Percentiles rank a stretch among this genome's conserved stretches.
Evolutionary conservation across 768 basidiomycete genomes (phyloP).

Genomic region (Hirschioporus abietinus): DNA sequence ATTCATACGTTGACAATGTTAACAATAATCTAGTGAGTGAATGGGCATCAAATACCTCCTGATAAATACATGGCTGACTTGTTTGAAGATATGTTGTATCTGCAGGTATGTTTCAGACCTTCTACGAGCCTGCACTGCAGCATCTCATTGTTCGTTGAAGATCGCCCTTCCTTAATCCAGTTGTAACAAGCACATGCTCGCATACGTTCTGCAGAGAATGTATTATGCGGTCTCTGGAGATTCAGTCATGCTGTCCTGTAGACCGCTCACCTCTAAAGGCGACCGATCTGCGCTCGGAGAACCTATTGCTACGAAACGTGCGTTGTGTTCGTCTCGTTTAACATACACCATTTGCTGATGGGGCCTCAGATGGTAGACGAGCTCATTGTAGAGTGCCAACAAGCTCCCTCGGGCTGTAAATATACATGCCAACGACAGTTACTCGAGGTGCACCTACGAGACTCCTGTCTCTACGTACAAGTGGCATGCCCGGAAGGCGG

Average conservation of each 20-base stretch:
- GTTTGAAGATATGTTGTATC: conserved; percentile 65
- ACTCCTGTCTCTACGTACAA: conserved; percentile 53
- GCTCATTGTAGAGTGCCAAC: conserved; percentile 66
- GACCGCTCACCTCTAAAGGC: conserved; percentile 63
- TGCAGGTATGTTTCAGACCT: conserved; percentile 43
- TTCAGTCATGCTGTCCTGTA: conserved; percentile 75
- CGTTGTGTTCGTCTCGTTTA: conserved; percentile 23
- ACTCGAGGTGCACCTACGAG: conserved; percentile 55
- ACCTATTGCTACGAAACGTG: conserved; percentile 72
- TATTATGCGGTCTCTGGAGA: conserved; percentile 60
- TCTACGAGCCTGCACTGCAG: conserved; percentile 3
- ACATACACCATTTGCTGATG: conserved; percentile 5
- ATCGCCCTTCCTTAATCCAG: conserved; percentile 71
- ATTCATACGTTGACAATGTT: conserved; percentile 55
- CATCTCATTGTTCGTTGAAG: conserved; percentile 27
- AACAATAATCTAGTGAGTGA: conserved; percentile 65
- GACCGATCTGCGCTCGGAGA: conserved; percentile 61
- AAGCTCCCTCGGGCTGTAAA: conserved; percentile 52
- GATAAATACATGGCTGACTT: conserved; percentile 7
- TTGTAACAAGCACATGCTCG: conserved; percentile 65
- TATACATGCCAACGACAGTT: conserved; percentile 64
- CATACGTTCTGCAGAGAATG: conserved; percentile 89
- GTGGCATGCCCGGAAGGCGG: conserved; percentile 43
- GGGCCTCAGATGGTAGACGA: conserved; percentile 73
- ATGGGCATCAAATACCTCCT: not conserved